Percentiles rank a stretch among this genome's conserved stretches.
Conservation (phyloP, 148 eudicot genomes). For the Nepenthes mirabilis region DNA sequence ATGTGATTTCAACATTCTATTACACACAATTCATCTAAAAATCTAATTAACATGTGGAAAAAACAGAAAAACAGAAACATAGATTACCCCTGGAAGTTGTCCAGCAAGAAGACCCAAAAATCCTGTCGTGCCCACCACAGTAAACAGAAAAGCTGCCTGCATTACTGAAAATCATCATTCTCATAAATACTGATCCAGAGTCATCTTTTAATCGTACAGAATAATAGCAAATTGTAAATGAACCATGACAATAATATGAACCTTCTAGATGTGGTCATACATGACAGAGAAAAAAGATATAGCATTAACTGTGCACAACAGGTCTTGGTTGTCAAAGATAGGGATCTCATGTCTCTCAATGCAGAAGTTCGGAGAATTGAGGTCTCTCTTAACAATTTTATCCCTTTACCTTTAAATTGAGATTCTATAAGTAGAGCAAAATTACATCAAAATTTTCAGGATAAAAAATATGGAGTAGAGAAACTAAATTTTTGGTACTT, state of each 20-base stretch:
- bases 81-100: constrained; percentile 95
- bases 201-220: not conserved
- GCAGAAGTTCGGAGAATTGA: too few relatives aligned
- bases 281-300: not conserved
- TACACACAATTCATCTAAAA: too few relatives aligned
- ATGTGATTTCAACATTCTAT: too few relatives aligned
- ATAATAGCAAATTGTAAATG: not conserved
- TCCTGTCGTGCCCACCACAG: constrained; percentile 89
- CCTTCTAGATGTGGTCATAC: not conserved
- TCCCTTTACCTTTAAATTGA: too few relatives aligned
- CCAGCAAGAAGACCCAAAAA: constrained; percentile 77
- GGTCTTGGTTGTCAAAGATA: too few relatives aligned
- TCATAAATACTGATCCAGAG: constrained; percentile 14
- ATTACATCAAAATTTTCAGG: too few relatives aligned
- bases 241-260: not conserved
- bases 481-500: not conserved
- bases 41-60: too few relatives aligned
- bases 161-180: constrained; percentile 60
- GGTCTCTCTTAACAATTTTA: too few relatives aligned
- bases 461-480: not conserved
- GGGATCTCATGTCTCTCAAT: too few relatives aligned
- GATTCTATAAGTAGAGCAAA: too few relatives aligned
- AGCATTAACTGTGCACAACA: not conserved
- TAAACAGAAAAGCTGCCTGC: constrained; percentile 95
- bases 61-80: not conserved